Percentiles rank a stretch among this genome's conserved stretches.
Conservation (phyloP, 208 protist species). For the Trypanosoma vivax region DNA sequence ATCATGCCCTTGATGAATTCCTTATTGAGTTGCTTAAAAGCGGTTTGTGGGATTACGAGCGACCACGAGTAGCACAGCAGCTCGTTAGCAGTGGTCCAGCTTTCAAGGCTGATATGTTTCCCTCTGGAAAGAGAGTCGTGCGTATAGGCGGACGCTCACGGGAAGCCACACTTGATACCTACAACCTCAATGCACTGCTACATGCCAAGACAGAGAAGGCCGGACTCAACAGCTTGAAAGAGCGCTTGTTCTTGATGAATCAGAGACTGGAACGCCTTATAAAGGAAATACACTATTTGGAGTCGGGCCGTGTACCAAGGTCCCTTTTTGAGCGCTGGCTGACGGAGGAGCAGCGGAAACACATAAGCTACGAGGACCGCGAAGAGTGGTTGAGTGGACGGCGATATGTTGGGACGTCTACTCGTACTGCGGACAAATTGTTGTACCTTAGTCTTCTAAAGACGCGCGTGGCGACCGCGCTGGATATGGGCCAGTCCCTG, state of each 20-base stretch:
- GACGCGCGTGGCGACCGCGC: slow-evolving; percentile 27
- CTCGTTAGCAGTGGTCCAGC: slow-evolving; percentile 25
- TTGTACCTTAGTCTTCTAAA: slow-evolving; percentile 45
- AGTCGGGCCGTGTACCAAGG: slow-evolving; percentile 71
- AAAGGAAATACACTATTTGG: slow-evolving; percentile 82
- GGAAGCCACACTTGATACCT: slow-evolving; percentile 55
- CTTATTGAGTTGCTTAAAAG: slow-evolving; percentile 74
- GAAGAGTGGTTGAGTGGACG: slow-evolving; percentile 74
- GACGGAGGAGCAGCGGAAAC: slow-evolving; percentile 65
- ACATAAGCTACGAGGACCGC: slow-evolving; percentile 75
- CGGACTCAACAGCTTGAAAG: slow-evolving; percentile 66
- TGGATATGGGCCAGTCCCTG: slow-evolving; percentile 11
- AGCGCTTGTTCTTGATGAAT: slow-evolving; percentile 67
- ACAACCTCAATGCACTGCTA: slow-evolving; percentile 71
- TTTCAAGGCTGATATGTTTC: slow-evolving; percentile 45
- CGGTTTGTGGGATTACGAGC: slow-evolving; percentile 58
- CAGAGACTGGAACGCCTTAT: slow-evolving; percentile 68
- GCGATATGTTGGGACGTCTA: slow-evolving; percentile 43
- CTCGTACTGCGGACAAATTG: slow-evolving; percentile 8
- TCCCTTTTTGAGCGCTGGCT: slow-evolving; percentile 82
- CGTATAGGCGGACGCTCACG: slow-evolving; percentile 82
- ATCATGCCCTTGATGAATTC: slow-evolving; percentile 94
- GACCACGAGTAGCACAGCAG: slow-evolving; percentile 35
- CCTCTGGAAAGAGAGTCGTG: slow-evolving; percentile 66
- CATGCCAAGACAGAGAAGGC: slow-evolving; percentile 49